Conservation (phyloP, 2,329 filamentous ascomycete genomes). For the Hypomyces rosellus region DNA sequence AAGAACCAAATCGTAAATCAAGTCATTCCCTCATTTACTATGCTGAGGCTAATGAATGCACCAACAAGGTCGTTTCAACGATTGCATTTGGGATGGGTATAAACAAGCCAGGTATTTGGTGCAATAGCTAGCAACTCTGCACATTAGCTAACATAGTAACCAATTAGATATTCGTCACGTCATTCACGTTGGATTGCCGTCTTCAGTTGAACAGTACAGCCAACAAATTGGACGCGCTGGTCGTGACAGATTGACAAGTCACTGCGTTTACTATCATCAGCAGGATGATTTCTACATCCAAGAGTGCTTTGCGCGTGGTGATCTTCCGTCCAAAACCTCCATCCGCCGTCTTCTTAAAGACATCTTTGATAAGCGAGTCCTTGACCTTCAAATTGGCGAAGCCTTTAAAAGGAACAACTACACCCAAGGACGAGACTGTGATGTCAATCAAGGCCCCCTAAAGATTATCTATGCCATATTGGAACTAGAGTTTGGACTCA, state of each 20-base stretch:
- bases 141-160: neutral
- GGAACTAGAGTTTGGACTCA: neutral
- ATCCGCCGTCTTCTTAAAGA: constrained; percentile 43
- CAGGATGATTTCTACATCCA: constrained; percentile 51
- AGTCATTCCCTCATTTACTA: neutral
- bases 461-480: neutral
- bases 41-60: neutral
- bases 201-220: constrained; percentile 50
- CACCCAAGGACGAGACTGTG: constrained; percentile 41
- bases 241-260: constrained; percentile 44
- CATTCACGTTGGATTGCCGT: constrained; percentile 45
- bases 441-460: neutral
- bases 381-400: neutral
- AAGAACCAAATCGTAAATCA: constrained; percentile 29
- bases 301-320: constrained; percentile 54
- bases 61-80: constrained; percentile 32
- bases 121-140: neutral
- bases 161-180: constrained; percentile 21
- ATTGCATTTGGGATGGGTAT: constrained; percentile 58
- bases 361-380: constrained; percentile 37
- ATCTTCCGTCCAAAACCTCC: constrained; percentile 48
- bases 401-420: constrained; percentile 34
- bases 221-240: constrained; percentile 53
- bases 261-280: constrained; percentile 53
- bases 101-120: constrained; percentile 39